Evolutionary conservation across 176 grass and related monocot genomes (phyloP), one percentile per base, ranked within the genome.

Genomic region (Triticum dicoccoides): DNA sequence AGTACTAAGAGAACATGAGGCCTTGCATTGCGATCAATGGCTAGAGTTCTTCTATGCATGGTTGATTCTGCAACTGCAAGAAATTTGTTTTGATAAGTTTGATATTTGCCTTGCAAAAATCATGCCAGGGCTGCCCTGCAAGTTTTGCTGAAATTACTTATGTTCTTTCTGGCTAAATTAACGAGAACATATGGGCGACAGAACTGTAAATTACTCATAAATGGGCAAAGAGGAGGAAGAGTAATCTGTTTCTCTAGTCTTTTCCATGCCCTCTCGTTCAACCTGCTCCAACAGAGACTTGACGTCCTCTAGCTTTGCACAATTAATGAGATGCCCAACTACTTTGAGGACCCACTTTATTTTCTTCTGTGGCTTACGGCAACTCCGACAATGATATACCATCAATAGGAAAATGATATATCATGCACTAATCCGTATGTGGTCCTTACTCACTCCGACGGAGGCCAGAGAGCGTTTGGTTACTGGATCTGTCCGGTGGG

Each of bases 261-360:
- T 30, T 51, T 51, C 20, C 18, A 34, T 51, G 71, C 41, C 62
- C 27, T 25, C 14, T 29, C 15, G 18, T 61, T 30, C 47, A 63
- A 70, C 24, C 34, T 73, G 66, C 45, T 79, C 63, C 58, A 79
- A 42, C 80, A 79, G 20, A 47, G 65, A 37, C 54, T 30, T 83
- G 33, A 65, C 29, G 35, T 87, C 45, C 34, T 62, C 42, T 69
- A 25, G 35, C 47, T 84, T 80, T 87, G 70, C 33, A 24, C 14
- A n/a, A 91, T 91, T 56, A 88, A 70, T 91, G 76, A 75, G 23
- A 42, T 58, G 13, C 37, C 67, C 15, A 84, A 87, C 82, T 61
- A 81, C 38, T 69, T 87, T 25, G 14, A 38, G 76, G 81, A 70
- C n/a, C n/a, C n/a, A n/a, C n/a, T n/a, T n/a, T n/a, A n/a, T n/a